Conservation (phyloP, 202 grass and related monocot genomes). For the Panicum virgatum region DNA sequence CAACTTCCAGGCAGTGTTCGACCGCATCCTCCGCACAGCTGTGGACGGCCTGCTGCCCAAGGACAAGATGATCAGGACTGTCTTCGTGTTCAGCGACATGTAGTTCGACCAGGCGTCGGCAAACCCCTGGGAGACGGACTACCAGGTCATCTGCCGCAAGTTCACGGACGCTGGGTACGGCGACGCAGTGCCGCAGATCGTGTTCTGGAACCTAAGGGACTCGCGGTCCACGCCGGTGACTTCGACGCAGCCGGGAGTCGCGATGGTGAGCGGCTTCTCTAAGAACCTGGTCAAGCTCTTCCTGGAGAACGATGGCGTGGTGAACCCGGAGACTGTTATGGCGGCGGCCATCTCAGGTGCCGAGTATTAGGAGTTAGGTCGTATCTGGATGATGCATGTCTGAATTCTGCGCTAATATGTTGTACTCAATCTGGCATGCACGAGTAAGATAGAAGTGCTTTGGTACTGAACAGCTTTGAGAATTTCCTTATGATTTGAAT, state of each 20-base stretch:
- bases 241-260: not conserved
- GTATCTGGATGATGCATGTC: not conserved
- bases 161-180: not conserved
- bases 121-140: not conserved
- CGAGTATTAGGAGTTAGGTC: not conserved
- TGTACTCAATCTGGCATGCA: not conserved
- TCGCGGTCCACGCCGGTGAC: not conserved
- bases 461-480: not conserved
- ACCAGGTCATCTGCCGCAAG: not conserved
- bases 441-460: not conserved
- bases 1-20: constrained; percentile 74
- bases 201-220: constrained; percentile 18
- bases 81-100: constrained; percentile 13
- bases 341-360: not conserved
- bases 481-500: no score
- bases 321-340: constrained; percentile 6
- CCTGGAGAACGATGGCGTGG: constrained; percentile 4
- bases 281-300: constrained; percentile 11
- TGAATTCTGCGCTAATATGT: not conserved
- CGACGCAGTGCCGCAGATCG: not conserved
- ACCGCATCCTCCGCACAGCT: constrained; percentile 49
- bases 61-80: constrained; percentile 19
- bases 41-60: not conserved
- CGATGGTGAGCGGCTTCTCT: constrained; percentile 13
- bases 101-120: not conserved